Base-by-base conservation (phyloP, 345 rosid genomes). In the Clausena lansium region DNA sequence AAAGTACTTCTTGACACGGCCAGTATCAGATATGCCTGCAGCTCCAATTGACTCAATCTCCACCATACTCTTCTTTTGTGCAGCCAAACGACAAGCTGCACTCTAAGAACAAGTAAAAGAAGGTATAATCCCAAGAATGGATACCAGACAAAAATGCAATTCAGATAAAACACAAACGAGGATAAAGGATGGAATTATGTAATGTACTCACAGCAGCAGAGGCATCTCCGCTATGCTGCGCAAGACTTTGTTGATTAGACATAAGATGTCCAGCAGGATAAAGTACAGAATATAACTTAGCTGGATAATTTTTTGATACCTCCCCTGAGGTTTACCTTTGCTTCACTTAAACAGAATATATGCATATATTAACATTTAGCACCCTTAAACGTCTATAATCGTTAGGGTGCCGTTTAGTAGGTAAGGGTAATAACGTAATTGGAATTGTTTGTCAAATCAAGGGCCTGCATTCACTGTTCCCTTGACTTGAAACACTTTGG, bases 201-300 rank as follows among this genome's bases (percentile, higher is more conserved):
- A 45, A 13, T 45, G 50, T 59, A 88, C 94, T 93, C 82, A 97
- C 98, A 74, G 99, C 99, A 76, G 98, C 99, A 75, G 99, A 97
- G 79, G 99, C 99, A 88, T 97, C 99, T 81, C 98, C 89, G 74
- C 99, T 85, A 78, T 93, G 98, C 88, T 94, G 98, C 1, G 99
- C 98, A 76, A 97, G 89, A 80, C 98, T 96, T 81, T 91, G 99
- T 79, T 97, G 99, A 76, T 94, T 93, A 76, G 98, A 87, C 99
- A 97, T 92, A 80, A 89, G 93, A 81, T 86, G 91, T 45, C 88
- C 95, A 74, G 93, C 87, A 77, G 96, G 92, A 82, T 55, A 74
- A 45, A 74, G 9, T 38, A 54, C 10, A 67, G 72, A 76, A 36
- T 67, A 54, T 24, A 24, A 54, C 41, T 11, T n/a, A n/a, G n/a